Base-by-base conservation (phyloP, 768 basidiomycete genomes). In the Phaeotremella skinneri region DNA sequence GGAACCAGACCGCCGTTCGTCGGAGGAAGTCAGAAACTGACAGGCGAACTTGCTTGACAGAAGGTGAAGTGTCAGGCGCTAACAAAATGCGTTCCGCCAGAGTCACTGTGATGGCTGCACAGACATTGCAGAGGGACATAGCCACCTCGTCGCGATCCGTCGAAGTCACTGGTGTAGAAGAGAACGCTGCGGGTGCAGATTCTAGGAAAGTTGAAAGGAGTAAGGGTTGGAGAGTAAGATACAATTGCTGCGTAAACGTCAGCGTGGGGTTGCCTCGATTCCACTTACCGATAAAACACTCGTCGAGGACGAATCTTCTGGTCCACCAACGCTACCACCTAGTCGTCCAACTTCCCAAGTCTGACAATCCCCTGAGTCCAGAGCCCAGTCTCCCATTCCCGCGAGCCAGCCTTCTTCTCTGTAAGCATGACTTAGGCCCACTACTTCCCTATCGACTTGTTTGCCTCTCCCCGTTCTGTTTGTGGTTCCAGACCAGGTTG, bases 171-270 rank as follows among this genome's bases (percentile, higher is more conserved):
- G 39, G 7, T 21, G 68, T 82, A 0, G 89, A 87, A 2, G 85
- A 82, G 77, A 94, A 93, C 1, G 88, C 88, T 14, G 83, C 72
- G 1, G 93, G 90, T 3, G 90, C 90, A 63, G 85, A 84, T 74
- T 98, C 93, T 21, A 98, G 83, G 77, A 91, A 90, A 1, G 88
- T 86, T 21, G 90, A 86, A 1, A 91, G 79, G 11, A 97, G 79
- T 9, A 86, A 85, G 2, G 90, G 82, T 66, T 91, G 84, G n/a
- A 98, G 77, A 14, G 85, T 83, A 52, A 82, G 81, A 56, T 87
- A 84, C 26, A 96, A 79, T 73, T 68, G 61, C 79, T 80, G 61
- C 1, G 23, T 25, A 20, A 53, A n/a, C n/a, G n/a, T 62, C 29
- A 26, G 29, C 4, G 20, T 41, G 23, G 7, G 17, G 26, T n/a